Base-by-base conservation (phyloP, 2,329 filamentous ascomycete genomes). In the Cercospora zeina region DNA sequence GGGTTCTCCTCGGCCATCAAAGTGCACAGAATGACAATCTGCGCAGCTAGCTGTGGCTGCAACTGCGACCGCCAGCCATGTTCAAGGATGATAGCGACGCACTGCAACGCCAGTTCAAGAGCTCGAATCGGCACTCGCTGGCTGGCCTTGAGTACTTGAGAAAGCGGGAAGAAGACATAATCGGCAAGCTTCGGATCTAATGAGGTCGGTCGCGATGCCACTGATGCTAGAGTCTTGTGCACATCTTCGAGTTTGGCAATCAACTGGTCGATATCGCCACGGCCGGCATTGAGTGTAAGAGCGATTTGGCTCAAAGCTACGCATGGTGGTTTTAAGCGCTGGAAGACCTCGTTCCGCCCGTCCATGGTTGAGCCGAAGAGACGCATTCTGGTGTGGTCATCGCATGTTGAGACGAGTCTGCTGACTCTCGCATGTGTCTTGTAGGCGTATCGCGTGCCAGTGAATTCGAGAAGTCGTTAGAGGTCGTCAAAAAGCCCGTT, bases 101-200 rank as follows among this genome's bases (percentile, higher is more conserved):
- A 93, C 73, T 87, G 86, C 50, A 97, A 81, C 31, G 89, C 87
- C 47, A 89, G 77, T 74, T 99, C 95, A 7, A 95, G 78, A 42
- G 90, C 80, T 36, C 84, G 83, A 51, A 89, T 83, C 0, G 93
- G 87, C 58, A 93, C 85, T 53, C 83, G 81, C 65, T 89, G 85
- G 68, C 90, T 88, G 65, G 87, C 84, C 62, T 91, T 88, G 70
- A 99, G 88, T 39, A 97, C 86, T 69, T 95, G 89, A 0, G 91
- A 92, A 0, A 99, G 80, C 0, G 95, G 95, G 65, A 97, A 96
- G 80, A 97, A 97, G 71, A 90, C 84, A 80, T 97, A 99, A 78
- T 97, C 93, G 13, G 93, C 91, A 16, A 97, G 79, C 74, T 92
- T 93, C 57, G 87, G 83, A 74, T 97, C 91, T 16, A 97, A 73